phyloP scores from a whole-genome alignment of 495 filamentous ascomycete species.

The Penicillium canescens region DNA sequence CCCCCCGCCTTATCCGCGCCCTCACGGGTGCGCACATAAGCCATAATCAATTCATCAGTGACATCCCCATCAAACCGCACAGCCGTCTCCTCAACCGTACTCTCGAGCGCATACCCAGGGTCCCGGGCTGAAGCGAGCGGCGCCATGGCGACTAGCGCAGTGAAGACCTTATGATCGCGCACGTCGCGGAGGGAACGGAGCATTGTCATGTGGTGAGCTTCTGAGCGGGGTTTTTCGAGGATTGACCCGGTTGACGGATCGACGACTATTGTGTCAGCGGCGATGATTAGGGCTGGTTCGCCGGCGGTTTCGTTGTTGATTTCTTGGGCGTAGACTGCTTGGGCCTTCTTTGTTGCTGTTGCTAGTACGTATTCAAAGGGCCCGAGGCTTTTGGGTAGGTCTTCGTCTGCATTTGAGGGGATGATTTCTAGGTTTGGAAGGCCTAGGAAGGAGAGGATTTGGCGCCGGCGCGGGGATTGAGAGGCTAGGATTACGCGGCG shows the following conservation, averaged over 20 bases:
- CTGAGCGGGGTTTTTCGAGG: conserved; percentile 83
- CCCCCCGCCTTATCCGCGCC: conserved; percentile 96
- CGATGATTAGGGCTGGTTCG: conserved; percentile 84
- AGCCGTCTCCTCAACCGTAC: conserved; percentile 80
- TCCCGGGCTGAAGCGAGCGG: conserved; percentile 72
- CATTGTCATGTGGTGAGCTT: conserved; percentile 82
- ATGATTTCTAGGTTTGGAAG: conserved; percentile 77
- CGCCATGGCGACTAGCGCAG: conserved; percentile 77
- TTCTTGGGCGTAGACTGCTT: conserved; percentile 71
- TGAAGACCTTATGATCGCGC: conserved; percentile 73
- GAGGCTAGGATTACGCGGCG: conserved; percentile 87
- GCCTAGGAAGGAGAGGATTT: conserved; percentile 73
- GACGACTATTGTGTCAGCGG: conserved; percentile 90
- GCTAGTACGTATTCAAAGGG: conserved; percentile 89
- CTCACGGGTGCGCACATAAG: conserved; percentile 89
- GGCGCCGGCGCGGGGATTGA: conserved; percentile 77
- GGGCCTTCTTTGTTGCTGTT: conserved; percentile 80
- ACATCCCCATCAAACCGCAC: conserved; percentile 76
- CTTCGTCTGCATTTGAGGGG: conserved; percentile 77
- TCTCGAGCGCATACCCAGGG: conserved; percentile 84
- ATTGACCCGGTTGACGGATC: conserved; percentile 61
- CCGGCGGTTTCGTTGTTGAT: conserved; percentile 56
- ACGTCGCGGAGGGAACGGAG: conserved; percentile 75
- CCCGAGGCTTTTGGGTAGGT: conserved; percentile 75
- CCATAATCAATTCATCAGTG: conserved; percentile 78